phyloP scores from a whole-genome alignment of 1,284 basidiomycete genomes.

The Cerrena zonata region DNA sequence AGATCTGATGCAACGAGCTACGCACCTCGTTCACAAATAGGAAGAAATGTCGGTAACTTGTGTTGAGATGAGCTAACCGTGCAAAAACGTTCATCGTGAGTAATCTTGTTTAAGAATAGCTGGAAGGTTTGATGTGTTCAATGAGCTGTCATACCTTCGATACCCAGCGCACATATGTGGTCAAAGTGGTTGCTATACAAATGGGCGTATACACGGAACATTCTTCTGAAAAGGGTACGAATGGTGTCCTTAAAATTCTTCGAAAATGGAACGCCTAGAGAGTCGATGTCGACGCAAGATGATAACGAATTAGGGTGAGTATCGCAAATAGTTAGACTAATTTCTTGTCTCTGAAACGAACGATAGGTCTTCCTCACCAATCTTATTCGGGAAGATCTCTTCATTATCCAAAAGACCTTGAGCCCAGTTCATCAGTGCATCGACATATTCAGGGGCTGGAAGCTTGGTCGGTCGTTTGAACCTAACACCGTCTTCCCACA shows the following conservation, averaged over 20 bases:
- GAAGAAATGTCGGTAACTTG: slow-evolving; percentile 97
- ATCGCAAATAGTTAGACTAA: not conserved
- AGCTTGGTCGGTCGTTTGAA: slow-evolving; percentile 93
- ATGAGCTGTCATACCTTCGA: slow-evolving; percentile 69
- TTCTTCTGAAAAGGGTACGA: slow-evolving; percentile 84
- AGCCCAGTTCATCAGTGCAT: slow-evolving; percentile 98
- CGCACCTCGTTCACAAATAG: slow-evolving; percentile 91
- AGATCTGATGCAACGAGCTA: not conserved
- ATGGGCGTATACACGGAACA: slow-evolving; percentile 97
- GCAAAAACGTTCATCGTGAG: not conserved
- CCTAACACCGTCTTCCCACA: slow-evolving; percentile 93
- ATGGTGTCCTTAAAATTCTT: slow-evolving; percentile 87
- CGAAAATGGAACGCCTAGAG: slow-evolving; percentile 83
- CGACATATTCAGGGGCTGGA: slow-evolving; percentile 93
- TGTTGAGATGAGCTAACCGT: slow-evolving; percentile 83
- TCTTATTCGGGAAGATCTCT: slow-evolving; percentile 87
- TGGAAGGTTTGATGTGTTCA: too few relatives aligned
- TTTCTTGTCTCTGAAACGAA: not conserved
- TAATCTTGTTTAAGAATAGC: not conserved
- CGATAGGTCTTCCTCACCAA: slow-evolving; percentile 49
- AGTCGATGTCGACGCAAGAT: too few relatives aligned
- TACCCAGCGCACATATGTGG: slow-evolving; percentile 94
- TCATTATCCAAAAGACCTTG: slow-evolving; percentile 92
- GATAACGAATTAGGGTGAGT: too few relatives aligned
- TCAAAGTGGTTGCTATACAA: slow-evolving; percentile 99